Evolutionary conservation across 2,329 filamentous ascomycete genomes (phyloP), one percentile per base, ranked within the genome.

Genomic region (Colletotrichum neosansevieriae): DNA sequence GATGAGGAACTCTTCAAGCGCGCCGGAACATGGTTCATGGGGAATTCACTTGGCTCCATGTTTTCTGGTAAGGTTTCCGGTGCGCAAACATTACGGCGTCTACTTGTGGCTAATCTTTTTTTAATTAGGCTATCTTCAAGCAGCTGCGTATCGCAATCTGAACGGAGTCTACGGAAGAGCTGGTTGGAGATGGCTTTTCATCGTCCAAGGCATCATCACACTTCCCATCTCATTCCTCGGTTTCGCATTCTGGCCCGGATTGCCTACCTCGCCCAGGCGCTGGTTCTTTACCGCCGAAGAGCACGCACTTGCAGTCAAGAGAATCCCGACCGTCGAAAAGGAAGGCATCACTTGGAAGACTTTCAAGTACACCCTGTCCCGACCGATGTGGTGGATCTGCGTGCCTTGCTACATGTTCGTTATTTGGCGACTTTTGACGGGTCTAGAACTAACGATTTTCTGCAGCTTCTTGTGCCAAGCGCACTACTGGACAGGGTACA

Each of bases 21-120:
- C 6, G 78, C 81, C 0, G 81, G 81, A 56, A 79, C 84, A 29
- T 83, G 84, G 73, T 80, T 83, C 60, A 80, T 86, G 1, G 84
- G 82, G 13, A 84, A 85, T 12, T 84, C 82, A 2, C 78, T 88
- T 0, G 86, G 84, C 1, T 77, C 79, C 21, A 87, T 88, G 83
- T 84, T 88, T 58, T 85, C 84, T 15, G 86, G 86, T 1, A 38
- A 1, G 36, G 4, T 6, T 38, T 38, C 12, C 12, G 6, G 6
- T 4, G 36, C 36, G 12, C 36, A 15, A 11, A 4, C 21, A 38
- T 15, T 6, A 13, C 2, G 11, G 1, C 29, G 1, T 9, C 29
- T 29, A 38, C 36, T 12, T 6, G 11, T 4, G 13, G 9, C 36
- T 38, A 1, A 38, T 15, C 1, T 38, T 9, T 4, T 6, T 38